Evolutionary conservation across 345 rosid genomes (phyloP).

Genomic region (Brassica juncea): DNA sequence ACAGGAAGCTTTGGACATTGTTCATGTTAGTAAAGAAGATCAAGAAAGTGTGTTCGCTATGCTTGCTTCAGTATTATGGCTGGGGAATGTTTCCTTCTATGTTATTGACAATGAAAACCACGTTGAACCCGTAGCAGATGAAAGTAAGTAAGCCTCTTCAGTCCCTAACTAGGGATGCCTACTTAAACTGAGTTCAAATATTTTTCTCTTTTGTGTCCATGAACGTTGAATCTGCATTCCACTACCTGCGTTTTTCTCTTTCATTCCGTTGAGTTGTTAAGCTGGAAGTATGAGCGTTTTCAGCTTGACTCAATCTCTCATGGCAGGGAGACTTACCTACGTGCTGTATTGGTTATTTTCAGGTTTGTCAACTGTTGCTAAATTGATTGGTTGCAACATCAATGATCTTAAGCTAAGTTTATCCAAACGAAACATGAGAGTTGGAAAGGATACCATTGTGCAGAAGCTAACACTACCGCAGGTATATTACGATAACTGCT

Average conservation of each 20-base stretch:
- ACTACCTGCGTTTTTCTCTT: constrained; percentile 7
- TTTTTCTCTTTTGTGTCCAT: neutral
- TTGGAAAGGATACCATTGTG: constrained; percentile 84
- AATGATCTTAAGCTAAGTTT: constrained; percentile 70
- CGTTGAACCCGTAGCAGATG: constrained; percentile 78
- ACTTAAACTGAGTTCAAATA: neutral
- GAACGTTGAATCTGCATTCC: neutral
- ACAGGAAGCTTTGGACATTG: constrained; percentile 95
- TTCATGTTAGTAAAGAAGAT: constrained; percentile 93
- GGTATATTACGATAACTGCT: constrained; percentile 43
- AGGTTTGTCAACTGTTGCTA: constrained; percentile 77
- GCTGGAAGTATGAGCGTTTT: neutral
- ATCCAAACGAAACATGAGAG: constrained; percentile 93
- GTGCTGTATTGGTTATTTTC: constrained; percentile 14
- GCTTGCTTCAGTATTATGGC: constrained; percentile 96
- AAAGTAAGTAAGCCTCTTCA: constrained; percentile 55
- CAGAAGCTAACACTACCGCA: constrained; percentile 86
- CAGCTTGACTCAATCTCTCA: neutral
- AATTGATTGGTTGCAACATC: constrained; percentile 74
- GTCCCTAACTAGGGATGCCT: constrained; percentile 8
- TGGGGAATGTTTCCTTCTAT: constrained; percentile 83
- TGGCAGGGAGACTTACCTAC: constrained; percentile 5
- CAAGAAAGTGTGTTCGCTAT: constrained; percentile 93
- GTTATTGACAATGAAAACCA: constrained; percentile 92
- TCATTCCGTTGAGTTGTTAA: neutral